phyloP scores from a whole-genome alignment of 257 asterid genomes.

The Anisodus acutangulus region DNA sequence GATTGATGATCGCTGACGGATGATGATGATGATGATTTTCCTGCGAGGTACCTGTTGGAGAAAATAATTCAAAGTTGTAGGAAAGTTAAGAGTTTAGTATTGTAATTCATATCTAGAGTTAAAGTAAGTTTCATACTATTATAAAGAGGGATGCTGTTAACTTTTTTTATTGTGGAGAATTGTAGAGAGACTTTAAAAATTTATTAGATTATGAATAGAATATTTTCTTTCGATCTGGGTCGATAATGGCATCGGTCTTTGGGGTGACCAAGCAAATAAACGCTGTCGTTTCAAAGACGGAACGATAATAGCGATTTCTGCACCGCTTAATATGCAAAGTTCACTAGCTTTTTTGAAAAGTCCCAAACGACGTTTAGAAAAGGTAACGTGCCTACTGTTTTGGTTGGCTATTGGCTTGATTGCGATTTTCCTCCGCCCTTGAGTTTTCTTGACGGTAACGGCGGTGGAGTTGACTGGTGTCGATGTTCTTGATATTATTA shows the following conservation, averaged over 20 bases:
- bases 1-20: neutral
- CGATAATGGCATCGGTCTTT: constrained; percentile 30
- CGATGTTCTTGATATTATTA: neutral
- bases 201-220: too few species aligned
- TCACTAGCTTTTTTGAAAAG: constrained; percentile 47
- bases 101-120: too few species aligned
- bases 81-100: too few species aligned
- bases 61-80: too few species aligned
- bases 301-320: constrained; percentile 36
- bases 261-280: constrained; percentile 36
- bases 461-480: neutral
- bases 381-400: constrained; percentile 38
- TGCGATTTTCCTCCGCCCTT: constrained; percentile 31
- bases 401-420: constrained; percentile 32
- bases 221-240: neutral
- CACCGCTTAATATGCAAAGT: constrained; percentile 16
- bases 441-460: constrained; percentile 29
- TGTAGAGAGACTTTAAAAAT: too few species aligned
- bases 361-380: constrained; percentile 42
- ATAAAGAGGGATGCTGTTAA: too few species aligned
- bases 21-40: neutral
- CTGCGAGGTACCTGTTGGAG: neutral
- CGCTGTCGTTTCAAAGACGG: constrained; percentile 40
- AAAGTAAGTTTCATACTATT: too few species aligned
- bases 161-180: too few species aligned